Percentiles rank a stretch among this genome's conserved stretches.
phyloP scores from a whole-genome alignment of 306 rosid genomes.

The Vigna unguiculata region DNA sequence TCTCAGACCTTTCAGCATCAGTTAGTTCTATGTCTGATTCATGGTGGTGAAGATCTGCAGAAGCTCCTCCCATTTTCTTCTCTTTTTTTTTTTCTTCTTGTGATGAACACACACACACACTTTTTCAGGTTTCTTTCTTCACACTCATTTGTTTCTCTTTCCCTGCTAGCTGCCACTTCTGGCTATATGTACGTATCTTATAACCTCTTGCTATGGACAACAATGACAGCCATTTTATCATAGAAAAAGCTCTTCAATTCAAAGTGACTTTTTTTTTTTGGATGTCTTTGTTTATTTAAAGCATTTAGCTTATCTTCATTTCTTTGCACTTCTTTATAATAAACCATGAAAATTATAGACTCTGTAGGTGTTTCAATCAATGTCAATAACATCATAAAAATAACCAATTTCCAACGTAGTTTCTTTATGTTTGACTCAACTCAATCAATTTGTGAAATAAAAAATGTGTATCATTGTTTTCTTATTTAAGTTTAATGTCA shows the following conservation, averaged over 20 bases:
- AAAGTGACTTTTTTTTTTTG: slow-evolving; percentile 4
- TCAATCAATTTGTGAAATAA: too few relatives aligned
- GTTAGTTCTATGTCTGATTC: slow-evolving; percentile 49
- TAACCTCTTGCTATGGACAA: slow-evolving; percentile 10
- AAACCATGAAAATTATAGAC: not conserved
- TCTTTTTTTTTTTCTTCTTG: slow-evolving; percentile 2
- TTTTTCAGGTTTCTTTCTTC: slow-evolving; percentile 44
- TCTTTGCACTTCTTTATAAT: not conserved
- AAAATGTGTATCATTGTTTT: too few relatives aligned
- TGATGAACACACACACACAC: slow-evolving; percentile 19
- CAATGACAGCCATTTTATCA: slow-evolving; percentile 8
- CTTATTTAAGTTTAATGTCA: too few relatives aligned
- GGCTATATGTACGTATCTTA: slow-evolving; percentile 16
- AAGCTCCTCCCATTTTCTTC: slow-evolving; percentile 37
- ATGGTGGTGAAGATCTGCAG: slow-evolving; percentile 47
- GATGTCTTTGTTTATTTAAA: not conserved
- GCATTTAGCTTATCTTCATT: not conserved
- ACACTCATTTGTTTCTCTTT: slow-evolving; percentile 43
- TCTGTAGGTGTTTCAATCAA: too few relatives aligned
- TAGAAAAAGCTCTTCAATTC: not conserved
- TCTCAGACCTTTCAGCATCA: slow-evolving; percentile 38
- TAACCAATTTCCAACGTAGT: too few relatives aligned
- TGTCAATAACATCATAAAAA: too few relatives aligned
- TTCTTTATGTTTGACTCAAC: too few relatives aligned
- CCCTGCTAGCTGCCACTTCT: slow-evolving; percentile 25